Evolutionary conservation across 305 asterid genomes (phyloP).

Genomic region (Fraxinus sp.): DNA sequence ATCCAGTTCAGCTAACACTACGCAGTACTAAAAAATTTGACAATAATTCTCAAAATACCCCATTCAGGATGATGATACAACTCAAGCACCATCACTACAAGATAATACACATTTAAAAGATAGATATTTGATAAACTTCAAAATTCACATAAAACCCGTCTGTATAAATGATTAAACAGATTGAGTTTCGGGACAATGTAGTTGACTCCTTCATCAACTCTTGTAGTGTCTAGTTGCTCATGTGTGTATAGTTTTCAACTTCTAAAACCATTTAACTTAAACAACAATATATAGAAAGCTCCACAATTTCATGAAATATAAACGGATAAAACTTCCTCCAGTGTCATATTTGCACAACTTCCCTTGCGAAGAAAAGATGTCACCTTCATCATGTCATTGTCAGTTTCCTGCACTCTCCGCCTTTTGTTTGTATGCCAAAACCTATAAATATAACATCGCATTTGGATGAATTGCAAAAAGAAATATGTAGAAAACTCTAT

Average conservation of each 20-base stretch:
- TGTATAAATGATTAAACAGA: slow-evolving; percentile 1
- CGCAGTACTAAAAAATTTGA: background rate
- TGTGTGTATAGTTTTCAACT: background rate
- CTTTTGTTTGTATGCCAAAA: slow-evolving; percentile 65
- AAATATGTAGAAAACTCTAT: background rate
- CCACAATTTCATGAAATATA: slow-evolving; percentile 4
- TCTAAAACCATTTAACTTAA: slow-evolving; percentile 18
- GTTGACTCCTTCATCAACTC: slow-evolving; percentile 1
- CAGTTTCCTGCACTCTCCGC: slow-evolving; percentile 22
- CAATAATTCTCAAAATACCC: background rate
- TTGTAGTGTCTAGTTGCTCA: slow-evolving; percentile 11
- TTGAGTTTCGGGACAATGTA: background rate
- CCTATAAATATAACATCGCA: slow-evolving; percentile 43
- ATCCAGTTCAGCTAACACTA: background rate
- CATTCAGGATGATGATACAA: background rate
- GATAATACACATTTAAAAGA: background rate
- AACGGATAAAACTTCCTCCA: slow-evolving; percentile 9
- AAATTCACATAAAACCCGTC: slow-evolving; percentile 12
- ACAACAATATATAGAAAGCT: slow-evolving; percentile 21
- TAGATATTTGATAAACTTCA: background rate
- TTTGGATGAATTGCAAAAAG: background rate
- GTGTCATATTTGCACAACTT: slow-evolving; percentile 25
- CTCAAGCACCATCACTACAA: background rate
- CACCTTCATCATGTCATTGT: slow-evolving; percentile 19
- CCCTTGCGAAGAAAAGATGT: slow-evolving; percentile 9